Base-by-base conservation (phyloP, 2,329 filamentous ascomycete species). In the Rhinocladiella similis region DNA sequence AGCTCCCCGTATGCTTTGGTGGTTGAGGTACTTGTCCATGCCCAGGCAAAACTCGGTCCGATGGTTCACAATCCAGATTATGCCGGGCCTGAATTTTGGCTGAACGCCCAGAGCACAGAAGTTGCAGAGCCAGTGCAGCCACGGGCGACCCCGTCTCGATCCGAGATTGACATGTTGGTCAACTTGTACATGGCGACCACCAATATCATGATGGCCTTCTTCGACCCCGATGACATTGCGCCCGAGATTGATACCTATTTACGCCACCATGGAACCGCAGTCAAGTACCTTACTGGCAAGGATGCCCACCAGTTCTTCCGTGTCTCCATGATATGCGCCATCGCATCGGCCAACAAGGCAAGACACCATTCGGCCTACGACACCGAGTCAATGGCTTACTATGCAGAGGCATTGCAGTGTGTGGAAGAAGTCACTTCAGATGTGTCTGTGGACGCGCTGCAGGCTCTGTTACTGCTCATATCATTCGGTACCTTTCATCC, bases 321-420 rank as follows among this genome's bases (percentile, higher is more conserved):
- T 20, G 59, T 69, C n/a, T 62, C 60, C 47, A 68, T 71, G 67
- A 69, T 71, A 38, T 71, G 68, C 47, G 68, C 69, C 20, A 67
- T 69, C 41, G 64, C 67, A 2, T 64, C 65, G 12, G 67, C 67
- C 6, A 69, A 66, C 35, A 63, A 63, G 29, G 64, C 66, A 9
- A 55, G 67, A 35, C 66, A 70, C 57, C 59, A 66, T 5, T 65
- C 66, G 45, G 38, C 56, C 4, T 63, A 64, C 35, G 59, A 57
- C 13, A 57, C 58, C 12, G 63, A 67, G 25, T 57, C 62, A 1
- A 58, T 63, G 50, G 49, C 59, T 10, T 67, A 65, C 53, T 68
- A 68, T 45, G 33, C 63, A 9, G 66, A 68, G 48, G 67, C 61
- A 16, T 48, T 68, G 38, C 61, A 65, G 19, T 69, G 64, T 48